Evolutionary conservation across 2,329 filamentous ascomycete species (phyloP), one percentile per base, ranked within the genome.

Genomic region (Arthroderma sp.): DNA sequence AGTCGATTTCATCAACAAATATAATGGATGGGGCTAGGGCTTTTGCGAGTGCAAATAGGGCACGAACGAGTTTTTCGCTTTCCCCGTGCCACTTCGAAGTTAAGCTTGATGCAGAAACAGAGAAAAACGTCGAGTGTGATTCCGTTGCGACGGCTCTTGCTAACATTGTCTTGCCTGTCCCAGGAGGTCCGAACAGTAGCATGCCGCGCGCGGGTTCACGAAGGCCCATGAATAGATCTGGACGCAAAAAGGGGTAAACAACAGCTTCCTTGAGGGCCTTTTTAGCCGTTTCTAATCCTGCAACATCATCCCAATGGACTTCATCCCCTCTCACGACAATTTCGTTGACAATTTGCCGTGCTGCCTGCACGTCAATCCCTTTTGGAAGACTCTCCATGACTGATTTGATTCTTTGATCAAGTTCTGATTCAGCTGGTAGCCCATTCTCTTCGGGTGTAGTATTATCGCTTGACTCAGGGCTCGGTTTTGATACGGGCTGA

Each of bases 111-210:
- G 91, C 87, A 4, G 87, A 94, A 45, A 98, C 94, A 9, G 88
- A 93, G 66, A 98, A 96, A 65, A 96, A 98, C 0, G 93, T 94
- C 7, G 86, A 94, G 55, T 80, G 83, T 1, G 85, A 94, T 62
- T 98, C 91, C 0, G 91, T 96, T 1, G 91, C 91, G 0, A 96
- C 89, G 6, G 86, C 87, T 51, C 91, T 78, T 6, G 91, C 91
- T 33, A 98, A 71, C 91, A 98, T 98, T 0, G 91, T 98, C 64
- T 98, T 98, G 43, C 91, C 91, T 0, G 91, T 98, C n/a, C 91
- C 91, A 0, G 91, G 91, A 1, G 91, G 91, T 0, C 91, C 91
- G 58, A 98, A 98, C 1, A 98, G 72, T 1, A 98, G 72, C 85
- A 98, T 96, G 4, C 91, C 91, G 47, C 87, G 74, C 9, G 91